phyloP scores from a whole-genome alignment of 2,329 filamentous ascomycete species.

The Coniosporium tulheliwenetii region DNA sequence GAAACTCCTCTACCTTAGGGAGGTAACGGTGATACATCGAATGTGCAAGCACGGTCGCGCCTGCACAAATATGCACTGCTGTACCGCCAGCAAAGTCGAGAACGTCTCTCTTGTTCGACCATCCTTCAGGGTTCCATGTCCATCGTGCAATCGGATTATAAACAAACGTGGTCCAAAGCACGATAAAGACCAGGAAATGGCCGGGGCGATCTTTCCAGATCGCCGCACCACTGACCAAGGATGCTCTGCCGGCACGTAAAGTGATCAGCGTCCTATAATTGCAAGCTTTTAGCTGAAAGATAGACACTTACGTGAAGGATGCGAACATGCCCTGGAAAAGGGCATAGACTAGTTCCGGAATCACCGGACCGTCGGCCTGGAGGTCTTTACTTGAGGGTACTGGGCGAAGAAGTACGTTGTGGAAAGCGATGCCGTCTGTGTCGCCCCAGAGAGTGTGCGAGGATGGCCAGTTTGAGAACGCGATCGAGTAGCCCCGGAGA shows the following conservation, averaged over 20 bases:
- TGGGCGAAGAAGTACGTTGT: too few relatives aligned
- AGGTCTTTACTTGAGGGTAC: too few relatives aligned
- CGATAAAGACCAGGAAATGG: conserved; percentile 5
- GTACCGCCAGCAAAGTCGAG: conserved; percentile 11
- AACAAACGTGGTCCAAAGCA: conserved; percentile 5
- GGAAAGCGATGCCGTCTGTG: too few relatives aligned
- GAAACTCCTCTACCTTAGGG: too few relatives aligned
- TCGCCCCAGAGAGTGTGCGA: too few relatives aligned
- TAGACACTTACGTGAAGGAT: background rate
- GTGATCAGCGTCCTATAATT: background rate
- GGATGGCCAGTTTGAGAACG: too few relatives aligned
- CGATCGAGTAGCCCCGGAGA: too few relatives aligned
- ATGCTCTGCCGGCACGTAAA: conserved; percentile 2
- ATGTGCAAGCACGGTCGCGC: conserved; percentile 5
- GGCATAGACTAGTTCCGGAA: too few relatives aligned
- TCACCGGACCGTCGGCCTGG: too few relatives aligned
- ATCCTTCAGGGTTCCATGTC: conserved; percentile 8
- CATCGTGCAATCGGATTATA: conserved; percentile 9
- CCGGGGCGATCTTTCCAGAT: conserved; percentile 1
- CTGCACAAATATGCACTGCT: conserved; percentile 8
- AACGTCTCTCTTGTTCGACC: conserved; percentile 4
- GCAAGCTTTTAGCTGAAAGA: conserved; percentile 1
- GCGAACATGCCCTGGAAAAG: too few relatives aligned
- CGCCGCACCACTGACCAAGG: conserved; percentile 1
- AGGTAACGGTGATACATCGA: background rate